Evolutionary conservation across 106 monocot genomes (phyloP).

Genomic region (Ottelia alismoides): DNA sequence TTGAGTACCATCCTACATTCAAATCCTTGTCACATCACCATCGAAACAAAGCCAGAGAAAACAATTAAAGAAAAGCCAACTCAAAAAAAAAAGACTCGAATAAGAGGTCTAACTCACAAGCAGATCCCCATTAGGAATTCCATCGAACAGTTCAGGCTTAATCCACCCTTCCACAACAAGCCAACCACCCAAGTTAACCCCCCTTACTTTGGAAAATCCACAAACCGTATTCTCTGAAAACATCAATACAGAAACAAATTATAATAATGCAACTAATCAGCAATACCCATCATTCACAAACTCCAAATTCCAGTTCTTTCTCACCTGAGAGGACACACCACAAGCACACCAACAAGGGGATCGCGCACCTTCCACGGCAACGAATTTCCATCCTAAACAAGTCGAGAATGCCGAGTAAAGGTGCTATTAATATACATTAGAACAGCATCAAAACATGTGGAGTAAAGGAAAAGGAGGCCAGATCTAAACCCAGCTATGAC

Average conservation of each 20-base stretch:
- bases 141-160: slow-evolving; percentile 74
- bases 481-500: not conserved
- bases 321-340: slow-evolving; percentile 21
- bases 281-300: not conserved
- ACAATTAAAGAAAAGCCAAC: not conserved
- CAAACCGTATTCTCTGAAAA: slow-evolving; percentile 17
- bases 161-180: slow-evolving; percentile 81
- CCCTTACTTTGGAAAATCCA: slow-evolving; percentile 58
- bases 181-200: slow-evolving; percentile 86
- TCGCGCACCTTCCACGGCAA: not conserved
- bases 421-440: no score
- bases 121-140: slow-evolving; percentile 85
- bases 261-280: slow-evolving; percentile 2
- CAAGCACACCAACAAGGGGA: slow-evolving; percentile 8
- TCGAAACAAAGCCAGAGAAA: not conserved
- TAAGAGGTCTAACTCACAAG: slow-evolving; percentile 33
- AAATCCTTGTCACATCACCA: slow-evolving; percentile 1
- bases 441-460: not conserved
- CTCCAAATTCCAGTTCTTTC: not conserved
- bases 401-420: not conserved
- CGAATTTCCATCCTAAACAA: not conserved
- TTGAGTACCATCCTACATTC: slow-evolving; percentile 64
- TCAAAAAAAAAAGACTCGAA: not conserved
- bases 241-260: no score
- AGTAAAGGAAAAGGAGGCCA: not conserved